These are phyloP conservation scores for Xylaria sp. DNA, from an alignment of 2,329 filamentous ascomycete species.

Conservation along the genomic window DNA sequence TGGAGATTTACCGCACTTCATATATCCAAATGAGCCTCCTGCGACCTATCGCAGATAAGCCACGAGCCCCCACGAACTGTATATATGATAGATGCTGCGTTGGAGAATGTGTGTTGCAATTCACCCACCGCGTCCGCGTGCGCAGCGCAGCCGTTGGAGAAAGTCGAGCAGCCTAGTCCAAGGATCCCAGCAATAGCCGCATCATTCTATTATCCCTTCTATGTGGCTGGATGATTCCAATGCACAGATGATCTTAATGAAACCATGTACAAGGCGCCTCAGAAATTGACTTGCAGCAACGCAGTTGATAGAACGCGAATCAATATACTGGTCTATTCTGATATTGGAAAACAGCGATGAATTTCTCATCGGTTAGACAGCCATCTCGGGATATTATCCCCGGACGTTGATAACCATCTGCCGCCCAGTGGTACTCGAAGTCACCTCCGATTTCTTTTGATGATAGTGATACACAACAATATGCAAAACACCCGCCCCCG, in stretches of 20 bases:
- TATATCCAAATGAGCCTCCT: slow-evolving; percentile 24
- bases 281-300: not conserved
- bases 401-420: not conserved
- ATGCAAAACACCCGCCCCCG: slow-evolving; percentile 32
- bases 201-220: not conserved
- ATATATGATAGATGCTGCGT: not conserved
- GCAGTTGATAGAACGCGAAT: slow-evolving; percentile 10
- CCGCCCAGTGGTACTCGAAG: slow-evolving; percentile 5
- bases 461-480: slow-evolving; percentile 32
- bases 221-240: not conserved
- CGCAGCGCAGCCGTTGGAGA: not conserved
- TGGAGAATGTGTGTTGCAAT: not conserved
- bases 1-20: slow-evolving; percentile 20
- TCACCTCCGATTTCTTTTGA: slow-evolving; percentile 18
- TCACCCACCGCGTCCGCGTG: not conserved
- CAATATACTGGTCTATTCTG: slow-evolving; percentile 21
- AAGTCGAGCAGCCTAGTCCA: not conserved
- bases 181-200: not conserved
- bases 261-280: not conserved
- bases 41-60: slow-evolving; percentile 20
- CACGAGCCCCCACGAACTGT: slow-evolving; percentile 8
- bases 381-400: slow-evolving; percentile 5
- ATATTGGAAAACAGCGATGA: slow-evolving; percentile 13
- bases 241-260: not conserved
- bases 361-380: not conserved